Base-by-base conservation (phyloP, 179 eudicot genomes). In the Kewa caespitosa region DNA sequence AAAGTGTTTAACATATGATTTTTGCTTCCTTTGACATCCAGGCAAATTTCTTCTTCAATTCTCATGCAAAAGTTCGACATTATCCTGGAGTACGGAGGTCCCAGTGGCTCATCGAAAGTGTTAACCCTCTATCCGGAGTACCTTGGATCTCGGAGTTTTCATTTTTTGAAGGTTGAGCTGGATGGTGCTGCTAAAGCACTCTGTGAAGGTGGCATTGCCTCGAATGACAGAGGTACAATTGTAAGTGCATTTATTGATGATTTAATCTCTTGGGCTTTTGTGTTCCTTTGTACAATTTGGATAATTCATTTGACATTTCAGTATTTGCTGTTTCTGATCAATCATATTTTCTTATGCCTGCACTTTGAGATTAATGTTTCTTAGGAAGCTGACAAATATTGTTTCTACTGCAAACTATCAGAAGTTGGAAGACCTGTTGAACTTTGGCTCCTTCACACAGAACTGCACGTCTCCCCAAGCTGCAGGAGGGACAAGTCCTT, bases 41-140 rank as follows among this genome's bases (percentile, higher is more conserved):
- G 94, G 89, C 42, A 80, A 68, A 59, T 90, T 55, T 84, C 89
- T 75, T 57, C 87, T 43, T 86, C 90, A 69, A 81, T 87, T 74
- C 82, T 84, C 27, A 78, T 73, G 78, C 82, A 84, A n/a, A 84
- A 84, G 55, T 87, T 87, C 72, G 79, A 84, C 69, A 72, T 86
- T 34, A 85, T 90, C 73, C 73, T 90, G 86, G 95, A 90, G 81
- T 90, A 82, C 72, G 95, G 92, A 82, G 92, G 90, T 70, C 82
- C 87, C 41, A 32, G 67, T 67, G 82, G 74, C 71, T 76, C 82
- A 68, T 87, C 92, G 39, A 83, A 79, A 83, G 80, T 89, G 23
- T 84, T 86, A 39, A 68, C 90, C 34, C 77, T 86, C 67, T 72
- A 31, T 69, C 80, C 79, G 15, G 83, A 84, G 76, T 57, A 74